These are phyloP conservation scores for Rhodotorula mucilaginosa DNA, from an alignment of 1,284 basidiomycete genomes.

Conservation along the genomic window DNA sequence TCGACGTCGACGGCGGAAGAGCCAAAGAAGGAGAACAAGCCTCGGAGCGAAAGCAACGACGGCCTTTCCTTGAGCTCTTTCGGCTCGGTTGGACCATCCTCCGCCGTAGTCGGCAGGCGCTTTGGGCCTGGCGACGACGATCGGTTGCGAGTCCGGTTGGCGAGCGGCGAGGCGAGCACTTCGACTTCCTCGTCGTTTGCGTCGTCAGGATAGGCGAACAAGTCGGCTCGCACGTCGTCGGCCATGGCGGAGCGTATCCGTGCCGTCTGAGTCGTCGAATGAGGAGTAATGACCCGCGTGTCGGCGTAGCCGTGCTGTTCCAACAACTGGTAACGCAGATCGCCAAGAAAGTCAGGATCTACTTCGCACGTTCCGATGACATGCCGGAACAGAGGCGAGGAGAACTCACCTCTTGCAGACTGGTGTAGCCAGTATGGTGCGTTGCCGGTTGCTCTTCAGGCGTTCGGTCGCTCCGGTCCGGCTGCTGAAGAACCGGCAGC, in stretches of 20 bases:
- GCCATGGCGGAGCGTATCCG: background rate
- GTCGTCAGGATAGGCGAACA: background rate
- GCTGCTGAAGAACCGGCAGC: background rate
- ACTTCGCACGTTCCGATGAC: no score
- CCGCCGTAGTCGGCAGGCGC: background rate
- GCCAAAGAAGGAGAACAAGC: constrained; percentile 17
- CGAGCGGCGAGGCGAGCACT: background rate
- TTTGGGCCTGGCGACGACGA: background rate
- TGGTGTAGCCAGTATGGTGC: background rate
- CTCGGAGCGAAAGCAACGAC: constrained; percentile 21
- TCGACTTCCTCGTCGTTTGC: background rate
- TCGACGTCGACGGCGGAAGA: background rate
- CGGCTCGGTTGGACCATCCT: background rate
- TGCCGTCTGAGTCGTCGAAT: background rate
- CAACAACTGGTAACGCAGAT: background rate
- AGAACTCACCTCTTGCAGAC: constrained; percentile 13
- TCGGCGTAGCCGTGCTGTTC: constrained; percentile 21
- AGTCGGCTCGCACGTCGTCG: background rate
- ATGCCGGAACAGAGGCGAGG: background rate
- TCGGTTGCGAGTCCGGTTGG: background rate
- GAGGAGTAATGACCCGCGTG: constrained; percentile 22
- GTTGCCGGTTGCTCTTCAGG: background rate
- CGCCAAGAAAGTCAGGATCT: background rate
- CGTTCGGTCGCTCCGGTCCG: background rate
- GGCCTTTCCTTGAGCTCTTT: constrained; percentile 10